Base-by-base conservation (phyloP, 2,329 filamentous ascomycete genomes). In the Parastagonospora avenae region DNA sequence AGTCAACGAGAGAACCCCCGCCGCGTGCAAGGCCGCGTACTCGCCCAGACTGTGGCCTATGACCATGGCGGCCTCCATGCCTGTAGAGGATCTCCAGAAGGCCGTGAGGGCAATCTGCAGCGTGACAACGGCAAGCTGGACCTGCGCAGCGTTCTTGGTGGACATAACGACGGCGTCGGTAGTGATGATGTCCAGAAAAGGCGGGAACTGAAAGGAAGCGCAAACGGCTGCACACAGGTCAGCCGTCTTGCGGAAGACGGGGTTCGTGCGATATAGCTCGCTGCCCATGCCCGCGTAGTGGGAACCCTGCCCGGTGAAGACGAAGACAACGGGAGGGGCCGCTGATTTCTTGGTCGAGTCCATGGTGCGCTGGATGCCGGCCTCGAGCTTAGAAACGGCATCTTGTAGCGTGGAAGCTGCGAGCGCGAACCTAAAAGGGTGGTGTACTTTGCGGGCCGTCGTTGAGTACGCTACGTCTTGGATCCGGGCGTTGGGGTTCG, bases 231-330 rank as follows among this genome's bases (percentile, higher is more conserved):
- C 69, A 71, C 15, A 74, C 76, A 29, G 80, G 65, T 52, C 76
- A 75, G 59, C 80, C 74, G 37, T 80, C 76, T 60, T 79, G 76
- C 49, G 80, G 70, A 47, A 81, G 79, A 54, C 80, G 78, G 36
- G 71, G 70, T 53, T 73, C 76, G 77, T 80, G 81, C 40, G 72
- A 8, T n/a, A 80, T 12, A 80, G 69, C 64, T 76, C 78, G 67
- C 80, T 72, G 27, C 76, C 79, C 19, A 81, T 74, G 15, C 75
- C 78, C 43, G 78, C 79, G 68, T 81, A 80, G 57, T 80, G 79
- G n/a, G 79, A 80, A 33, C 79, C 79, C 54, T 81, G 79, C 15
- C 79, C 79, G 53, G 79, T 81, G 71, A 81, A 81, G 51, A 77
- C 76, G 66, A 81, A 81, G 4, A 77, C 78, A 46, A 80, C 82